Base-by-base conservation (phyloP, 2,329 filamentous ascomycete species). In the Fusarium protoensiforme region DNA sequence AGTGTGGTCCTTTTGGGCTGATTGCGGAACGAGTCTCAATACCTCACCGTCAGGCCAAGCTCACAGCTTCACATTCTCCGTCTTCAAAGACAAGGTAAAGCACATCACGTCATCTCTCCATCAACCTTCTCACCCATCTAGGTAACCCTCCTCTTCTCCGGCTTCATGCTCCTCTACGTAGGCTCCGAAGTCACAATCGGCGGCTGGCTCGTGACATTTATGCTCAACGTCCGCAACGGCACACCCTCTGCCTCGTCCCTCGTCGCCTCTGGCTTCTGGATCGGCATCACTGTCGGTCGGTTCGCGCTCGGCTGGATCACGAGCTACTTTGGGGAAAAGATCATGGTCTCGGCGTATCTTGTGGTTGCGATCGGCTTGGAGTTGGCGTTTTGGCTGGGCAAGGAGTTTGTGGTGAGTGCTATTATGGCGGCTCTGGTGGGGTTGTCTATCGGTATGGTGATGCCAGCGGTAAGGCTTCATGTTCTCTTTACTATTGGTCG, bases 221-320 rank as follows among this genome's bases (percentile, higher is more conserved):
- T 61, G 58, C 46, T 61, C 14, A 56, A 43, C 39, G 54, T 58
- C 54, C 54, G 54, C 33, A 58, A 58, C 54, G 54, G 54, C 16
- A 58, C 54, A 10, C 36, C 58, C 36, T 61, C 58, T 4, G 58
- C 58, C 39, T 61, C 58, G 6, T 61, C 58, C 2, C 43, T 61
- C 29, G 58, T 61, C 58, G 58, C 41, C 13, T 61, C 58, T 16
- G 58, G 58, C 10, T 51, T 61, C 41, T 61, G 58, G 58, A 61
- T 61, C 33, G 58, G 58, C 16, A 51, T 61, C 22, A 61, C 58
- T 13, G 22, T 51, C 6, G 41, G 58, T 0, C 41, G 58, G 11
- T 61, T 61, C 22, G 41, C 41, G 1, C 22, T 61, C 3, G 58
- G 58, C 3, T 56, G 46, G 60, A 29, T 54, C 35, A 63, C 43